Conservation (phyloP, 1,284 basidiomycete species). For the Tilletia walkeri region DNA sequence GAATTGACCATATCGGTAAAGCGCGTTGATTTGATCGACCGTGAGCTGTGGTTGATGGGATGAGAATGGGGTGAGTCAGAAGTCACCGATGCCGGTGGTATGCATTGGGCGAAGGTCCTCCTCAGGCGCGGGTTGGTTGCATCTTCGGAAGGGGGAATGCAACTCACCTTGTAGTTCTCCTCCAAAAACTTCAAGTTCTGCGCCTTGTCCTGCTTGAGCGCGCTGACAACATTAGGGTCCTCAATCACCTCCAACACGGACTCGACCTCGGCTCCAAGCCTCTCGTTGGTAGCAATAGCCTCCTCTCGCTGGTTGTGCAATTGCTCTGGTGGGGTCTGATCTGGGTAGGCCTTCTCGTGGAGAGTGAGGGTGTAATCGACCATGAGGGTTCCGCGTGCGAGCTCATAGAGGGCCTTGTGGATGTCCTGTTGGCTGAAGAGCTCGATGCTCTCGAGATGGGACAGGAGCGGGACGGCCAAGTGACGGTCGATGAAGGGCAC, state of each 20-base stretch:
- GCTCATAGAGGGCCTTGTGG: constrained; percentile 86
- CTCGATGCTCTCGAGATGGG: constrained; percentile 69
- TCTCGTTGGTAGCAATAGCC: constrained; percentile 78
- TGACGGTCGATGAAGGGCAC: constrained; percentile 89
- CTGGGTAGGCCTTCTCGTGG: constrained; percentile 74
- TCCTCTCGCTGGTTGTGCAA: constrained; percentile 59
- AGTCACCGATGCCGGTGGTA: neutral
- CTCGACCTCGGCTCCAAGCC: constrained; percentile 81
- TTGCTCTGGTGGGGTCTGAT: constrained; percentile 58
- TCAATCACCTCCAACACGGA: constrained; percentile 92
- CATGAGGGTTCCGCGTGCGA: constrained; percentile 74
- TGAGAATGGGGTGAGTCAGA: constrained; percentile 10
- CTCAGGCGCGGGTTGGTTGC: no score
- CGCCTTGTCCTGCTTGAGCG: constrained; percentile 87
- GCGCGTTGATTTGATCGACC: constrained; percentile 86
- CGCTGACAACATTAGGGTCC: constrained; percentile 82
- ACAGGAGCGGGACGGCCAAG: constrained; percentile 84
- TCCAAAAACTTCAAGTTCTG: constrained; percentile 92
- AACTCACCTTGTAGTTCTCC: constrained; percentile 81
- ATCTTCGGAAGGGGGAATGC: constrained; percentile 6
- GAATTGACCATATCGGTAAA: constrained; percentile 98
- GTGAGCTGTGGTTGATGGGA: constrained; percentile 66
- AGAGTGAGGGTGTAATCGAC: constrained; percentile 64
- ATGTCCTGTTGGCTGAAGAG: constrained; percentile 75
- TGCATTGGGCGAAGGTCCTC: no score